Percentiles rank a stretch among this genome's conserved stretches.
Conservation (phyloP, 495 filamentous ascomycete species). For the Schizothecium vesticola region DNA sequence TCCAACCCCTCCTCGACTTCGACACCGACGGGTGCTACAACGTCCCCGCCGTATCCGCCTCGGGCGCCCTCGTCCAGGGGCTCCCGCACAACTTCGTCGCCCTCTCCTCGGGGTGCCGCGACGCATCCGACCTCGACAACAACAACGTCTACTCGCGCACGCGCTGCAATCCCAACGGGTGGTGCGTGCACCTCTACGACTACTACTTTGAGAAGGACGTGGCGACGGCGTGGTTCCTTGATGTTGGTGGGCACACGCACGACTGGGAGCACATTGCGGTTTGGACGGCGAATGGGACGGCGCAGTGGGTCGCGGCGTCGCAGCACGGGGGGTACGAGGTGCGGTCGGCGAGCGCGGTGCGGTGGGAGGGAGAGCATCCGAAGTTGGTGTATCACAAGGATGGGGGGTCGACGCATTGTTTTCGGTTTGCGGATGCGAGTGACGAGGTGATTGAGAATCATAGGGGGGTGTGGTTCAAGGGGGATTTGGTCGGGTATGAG, state of each 20-base stretch:
- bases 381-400: slow-evolving; percentile 45
- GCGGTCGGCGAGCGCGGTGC: slow-evolving; percentile 27
- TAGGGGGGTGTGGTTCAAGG: slow-evolving; percentile 36
- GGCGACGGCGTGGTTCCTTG: slow-evolving; percentile 27
- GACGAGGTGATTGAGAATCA: slow-evolving; percentile 40
- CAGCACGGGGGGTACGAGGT: slow-evolving; percentile 37
- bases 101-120: slow-evolving; percentile 31
- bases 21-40: slow-evolving; percentile 46
- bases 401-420: slow-evolving; percentile 35
- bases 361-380: slow-evolving; percentile 40
- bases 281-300: slow-evolving; percentile 30
- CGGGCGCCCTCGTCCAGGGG: slow-evolving; percentile 34
- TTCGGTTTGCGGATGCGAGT: slow-evolving; percentile 35
- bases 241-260: slow-evolving; percentile 34
- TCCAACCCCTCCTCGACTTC: slow-evolving; percentile 43
- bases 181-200: slow-evolving; percentile 42
- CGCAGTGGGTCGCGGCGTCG: slow-evolving; percentile 34
- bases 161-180: slow-evolving; percentile 39
- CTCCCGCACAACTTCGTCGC: slow-evolving; percentile 31
- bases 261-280: slow-evolving; percentile 48
- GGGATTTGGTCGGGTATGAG: slow-evolving; percentile 34
- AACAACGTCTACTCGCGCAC: slow-evolving; percentile 44
- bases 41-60: slow-evolving; percentile 37
- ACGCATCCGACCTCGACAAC: slow-evolving; percentile 36
- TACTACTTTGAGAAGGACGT: slow-evolving; percentile 49